A percentile compares a stretch with the other conserved stretches of the same genome.
Conservation (phyloP, 495 filamentous ascomycete genomes). For the Choiromyces venosus region DNA sequence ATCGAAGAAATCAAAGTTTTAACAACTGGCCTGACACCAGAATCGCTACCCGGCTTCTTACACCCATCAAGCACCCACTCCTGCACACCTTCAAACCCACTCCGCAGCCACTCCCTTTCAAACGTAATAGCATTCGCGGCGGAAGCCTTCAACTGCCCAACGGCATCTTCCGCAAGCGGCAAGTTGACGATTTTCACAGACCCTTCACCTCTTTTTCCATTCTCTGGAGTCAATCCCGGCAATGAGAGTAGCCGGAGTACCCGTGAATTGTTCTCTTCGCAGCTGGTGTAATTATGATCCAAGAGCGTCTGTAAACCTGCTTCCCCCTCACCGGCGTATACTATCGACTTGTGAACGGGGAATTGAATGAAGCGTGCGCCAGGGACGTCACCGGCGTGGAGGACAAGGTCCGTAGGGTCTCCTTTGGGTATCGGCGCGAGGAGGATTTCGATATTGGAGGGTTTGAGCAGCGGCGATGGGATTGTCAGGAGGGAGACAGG, state of each 20-base stretch:
- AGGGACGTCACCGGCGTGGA: conserved; percentile 16
- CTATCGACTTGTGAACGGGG: conserved; percentile 75
- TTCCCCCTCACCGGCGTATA: conserved; percentile 63
- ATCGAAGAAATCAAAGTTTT: conserved; percentile 62
- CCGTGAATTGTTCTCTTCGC: conserved; percentile 21
- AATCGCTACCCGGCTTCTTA: not conserved
- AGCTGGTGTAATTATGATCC: conserved; percentile 23
- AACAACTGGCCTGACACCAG: conserved; percentile 55
- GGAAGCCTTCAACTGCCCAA: conserved; percentile 38
- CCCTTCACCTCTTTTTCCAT: conserved; percentile 18
- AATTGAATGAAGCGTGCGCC: conserved; percentile 55
- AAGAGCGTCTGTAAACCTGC: conserved; percentile 53
- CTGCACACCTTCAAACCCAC: conserved; percentile 13
- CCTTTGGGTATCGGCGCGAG: conserved; percentile 51
- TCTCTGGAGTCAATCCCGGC: conserved; percentile 42
- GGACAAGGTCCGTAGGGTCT: conserved; percentile 19
- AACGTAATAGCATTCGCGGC: not conserved
- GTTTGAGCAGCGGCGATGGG: conserved; percentile 63
- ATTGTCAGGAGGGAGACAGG: conserved; percentile 52
- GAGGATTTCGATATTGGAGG: conserved; percentile 65
- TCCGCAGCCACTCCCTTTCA: conserved; percentile 16
- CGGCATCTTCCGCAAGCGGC: conserved; percentile 37
- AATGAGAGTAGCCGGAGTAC: conserved; percentile 41
- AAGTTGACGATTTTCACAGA: conserved; percentile 57
- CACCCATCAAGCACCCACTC: conserved; percentile 17